Base-by-base conservation (phyloP, 805 yeast genomes). In the Yamadazyma tumulicola region DNA sequence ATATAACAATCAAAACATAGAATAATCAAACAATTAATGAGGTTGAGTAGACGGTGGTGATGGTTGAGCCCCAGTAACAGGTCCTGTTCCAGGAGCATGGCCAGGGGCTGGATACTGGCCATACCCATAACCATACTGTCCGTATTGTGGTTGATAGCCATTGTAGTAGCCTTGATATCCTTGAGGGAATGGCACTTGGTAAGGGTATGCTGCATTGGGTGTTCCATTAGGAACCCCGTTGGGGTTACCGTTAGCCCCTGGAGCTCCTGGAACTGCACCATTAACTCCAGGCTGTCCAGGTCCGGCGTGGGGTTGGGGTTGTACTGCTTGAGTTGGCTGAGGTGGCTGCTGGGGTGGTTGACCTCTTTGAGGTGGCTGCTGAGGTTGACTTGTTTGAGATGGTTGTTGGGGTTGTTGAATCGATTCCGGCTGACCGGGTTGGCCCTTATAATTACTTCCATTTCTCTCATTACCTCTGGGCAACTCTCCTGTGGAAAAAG, bases 401-500 rank as follows among this genome's bases (percentile, higher is more conserved):
- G 26, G 41, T 16, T 13, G 31, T 39, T 35, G 48, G 9, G 28
- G 23, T 24, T 30, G 24, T 12, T 15, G 19, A 26, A 9, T 12
- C 5, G 29, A 7, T 31, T 40, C 34, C 10, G 27, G 34, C 29
- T 37, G 40, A 26, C 46, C 52, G 17, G 73, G 75, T 47, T 69
- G 76, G 12, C 75, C 76, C 41, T 64, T 66, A 48, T 72, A 69
- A 43, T 62, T 65, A 44, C 61, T 65, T 11, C 71, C 71, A 30
- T 52, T 59, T 34, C 48, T 57, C 17, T 51, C 51, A 42, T 61
- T 69, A 46, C 67, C 70, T 44, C 57, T 62, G 43, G 80, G 79
- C 48, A 74, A 58, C 30, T 69, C 66, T 43, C 83, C 83, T 39
- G 84, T 74, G 51, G 85, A 85, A 72, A 86, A 83, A n/a, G 96